Evolutionary conservation across 2,329 filamentous ascomycete species (phyloP), one percentile per base, ranked within the genome.

Genomic region (Diaporthe sp.): DNA sequence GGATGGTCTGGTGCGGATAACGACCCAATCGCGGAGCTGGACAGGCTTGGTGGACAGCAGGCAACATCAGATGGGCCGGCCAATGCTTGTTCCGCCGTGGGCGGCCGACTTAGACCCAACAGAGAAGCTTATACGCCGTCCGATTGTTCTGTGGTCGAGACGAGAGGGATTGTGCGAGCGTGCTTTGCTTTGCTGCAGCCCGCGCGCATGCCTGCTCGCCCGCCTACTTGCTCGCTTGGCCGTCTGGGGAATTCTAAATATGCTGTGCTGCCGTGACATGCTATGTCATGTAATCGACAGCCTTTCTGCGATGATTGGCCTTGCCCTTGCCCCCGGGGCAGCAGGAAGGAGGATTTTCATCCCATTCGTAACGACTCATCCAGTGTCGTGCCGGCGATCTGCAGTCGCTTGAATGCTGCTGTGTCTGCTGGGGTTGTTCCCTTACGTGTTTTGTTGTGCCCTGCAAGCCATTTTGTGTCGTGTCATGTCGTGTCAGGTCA

Each of bases 1-100:
- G 46, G 65, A 68, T 39, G 65, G 65, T 53, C 65, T 68, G 46
- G 65, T 10, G 65, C 65, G 65, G 49, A 70, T 55, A 55, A 70
- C 49, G 65, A 70, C 34, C 65, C 65, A 70, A 70, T 70, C 65
- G 65, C 65, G 49, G 49, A 70, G 65, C 65, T 31, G 65, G n/a
- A 70, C 34, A n/a, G 49, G 34, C 8, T 19, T 22, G 46, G 8
- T 19, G 46, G 65, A 42, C 34, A 39, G 15, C 31, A 39, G 31
- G 4, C 34, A 3, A 28, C 22, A 55, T 42, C 65, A 53, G 65
- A 68, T 22, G 65, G 46, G 46, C 31, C 46, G 46, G 65, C 65
- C 46, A 70, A 55, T 70, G 65, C 49, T 28, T 70, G 65, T 70
- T 19, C 15, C 34, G 65, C 34, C 34, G 4, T 25, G n/a, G n/a